Base-by-base conservation (phyloP, 768 basidiomycete species). In the Calocera cornea region DNA sequence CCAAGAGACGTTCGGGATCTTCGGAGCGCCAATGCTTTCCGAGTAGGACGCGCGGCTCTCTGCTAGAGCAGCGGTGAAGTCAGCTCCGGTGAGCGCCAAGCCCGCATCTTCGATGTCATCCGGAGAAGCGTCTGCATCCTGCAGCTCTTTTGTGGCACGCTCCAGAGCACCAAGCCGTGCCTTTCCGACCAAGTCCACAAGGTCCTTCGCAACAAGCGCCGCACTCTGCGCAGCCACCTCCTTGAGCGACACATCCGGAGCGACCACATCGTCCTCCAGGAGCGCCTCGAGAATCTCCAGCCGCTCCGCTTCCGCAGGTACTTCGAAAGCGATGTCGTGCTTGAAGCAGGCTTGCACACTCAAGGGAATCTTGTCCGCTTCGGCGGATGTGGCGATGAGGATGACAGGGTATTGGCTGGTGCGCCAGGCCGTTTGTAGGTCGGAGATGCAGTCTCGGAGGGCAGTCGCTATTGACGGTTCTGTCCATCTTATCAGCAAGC, bases 1-100 rank as follows among this genome's bases (percentile, higher is more conserved):
- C 97, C 97, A 99, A 0, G 88, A 83, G 0, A 99, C 94, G 70
- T 83, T 88, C 0, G 97, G 97, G 38, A 99, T 99, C 71, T 89
- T 94, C 0, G 97, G 97, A 29, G 93, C 92, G n/a, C 95, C 95
- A 68, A 98, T 95, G 73, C 84, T 92, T 74, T 94, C 91, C 8
- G 91, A 89, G 76, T 95, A 95, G 0, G 88, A 83, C 11, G 83
- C 78, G 66, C 93, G 81, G 14, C 89, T 88, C 69, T 86, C 83
- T 14, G 81, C 80, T 22, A 98, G 80, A 0, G 92, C 92, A 17
- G 71, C 67, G 2, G 87, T 83, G 72, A 98, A 87, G 73, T 97
- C 92, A 44, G 79, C 79, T 0, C 81, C 80, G 3, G 75, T 77
- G 40, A 82, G 69, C 0, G 76, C 66, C 16, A 81, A 22, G 10